Percentiles rank a stretch among this genome's conserved stretches.
Conservation (phyloP, 345 rosid species). For the Murraya koenigii region DNA sequence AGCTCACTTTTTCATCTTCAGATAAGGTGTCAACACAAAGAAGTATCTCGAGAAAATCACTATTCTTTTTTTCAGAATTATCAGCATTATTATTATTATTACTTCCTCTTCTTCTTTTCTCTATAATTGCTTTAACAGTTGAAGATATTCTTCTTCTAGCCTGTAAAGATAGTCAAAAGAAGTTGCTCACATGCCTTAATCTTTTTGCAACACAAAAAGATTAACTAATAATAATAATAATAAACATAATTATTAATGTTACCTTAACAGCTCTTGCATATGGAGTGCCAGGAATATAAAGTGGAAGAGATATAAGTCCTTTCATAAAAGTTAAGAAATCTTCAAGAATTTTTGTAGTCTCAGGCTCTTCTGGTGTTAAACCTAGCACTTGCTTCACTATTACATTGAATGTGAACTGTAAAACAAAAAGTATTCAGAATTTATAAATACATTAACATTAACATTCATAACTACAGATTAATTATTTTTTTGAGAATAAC, state of each 20-base stretch:
- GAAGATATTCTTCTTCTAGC: conserved; percentile 54
- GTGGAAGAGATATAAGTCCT: conserved; percentile 57
- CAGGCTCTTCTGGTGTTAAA: conserved; percentile 42
- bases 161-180: conserved; percentile 43
- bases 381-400: conserved; percentile 61
- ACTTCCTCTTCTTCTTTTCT: conserved; percentile 32
- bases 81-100: neutral
- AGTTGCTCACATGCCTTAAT: conserved; percentile 32
- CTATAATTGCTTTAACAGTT: conserved; percentile 49
- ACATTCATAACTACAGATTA: neutral
- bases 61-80: conserved; percentile 7
- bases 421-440: neutral
- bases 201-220: conserved; percentile 17
- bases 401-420: conserved; percentile 63
- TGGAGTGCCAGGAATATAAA: conserved; percentile 57
- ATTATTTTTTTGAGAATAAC: neutral
- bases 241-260: neutral
- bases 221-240: neutral
- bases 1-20: conserved; percentile 59
- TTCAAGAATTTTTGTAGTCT: conserved; percentile 38
- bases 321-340: conserved; percentile 54
- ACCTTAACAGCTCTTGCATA: conserved; percentile 65
- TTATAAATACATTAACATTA: no score
- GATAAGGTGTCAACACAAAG: conserved; percentile 45
- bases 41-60: conserved; percentile 46